Evolutionary conservation across 441 rosid genomes (phyloP), one percentile per base, ranked within the genome.

Genomic region (Viola pubescens): DNA sequence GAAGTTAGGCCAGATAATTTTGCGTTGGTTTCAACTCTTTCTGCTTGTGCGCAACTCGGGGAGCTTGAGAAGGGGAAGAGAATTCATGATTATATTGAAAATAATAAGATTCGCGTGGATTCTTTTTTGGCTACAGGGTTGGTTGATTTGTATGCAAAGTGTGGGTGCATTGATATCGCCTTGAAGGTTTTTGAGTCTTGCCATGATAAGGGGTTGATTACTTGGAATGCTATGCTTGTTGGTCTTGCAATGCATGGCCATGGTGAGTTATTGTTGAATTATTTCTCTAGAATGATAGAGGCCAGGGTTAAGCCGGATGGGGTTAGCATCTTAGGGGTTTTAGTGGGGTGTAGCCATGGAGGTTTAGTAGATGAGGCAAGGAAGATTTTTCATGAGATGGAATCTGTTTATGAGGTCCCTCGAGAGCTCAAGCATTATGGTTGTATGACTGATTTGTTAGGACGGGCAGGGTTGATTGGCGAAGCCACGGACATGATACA

Each of bases 1-100:
- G 72, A 61, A 14, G 4, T 81, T 16, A 66, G 45, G 50, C 91
- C 86, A 1, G 82, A 86, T 49, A 80, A 81, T 44, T 48, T 78
- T 3, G 80, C 91, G 0, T 62, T 88, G 67, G 86, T 84, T 37
- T 79, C 91, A 10, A 76, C 77, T 63, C 86, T 88, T 37, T 86
- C 96, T 40, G 94, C 94, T 62, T 86, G 94, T 70, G 87, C 89
- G 0, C 86, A 77, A 46, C 62, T 79, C 11, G 94, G 91, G 19
- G 79, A 79, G 13, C 54, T 78, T 3, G 81, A 81, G 7, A 74
- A 58, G 42, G 94, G 96, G 37, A 77, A 57, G 77, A 67, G 50
- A 53, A 66, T 88, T 58, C 86, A 80, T 40, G 68, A 70, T 58
- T 80, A 74, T 57, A 75, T 71, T 0, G 45, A 65, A 67, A 64